Percentiles rank a stretch among this genome's conserved stretches.
Conservation (phyloP, 257 asterid genomes). For the Leptodermis oblonga region DNA sequence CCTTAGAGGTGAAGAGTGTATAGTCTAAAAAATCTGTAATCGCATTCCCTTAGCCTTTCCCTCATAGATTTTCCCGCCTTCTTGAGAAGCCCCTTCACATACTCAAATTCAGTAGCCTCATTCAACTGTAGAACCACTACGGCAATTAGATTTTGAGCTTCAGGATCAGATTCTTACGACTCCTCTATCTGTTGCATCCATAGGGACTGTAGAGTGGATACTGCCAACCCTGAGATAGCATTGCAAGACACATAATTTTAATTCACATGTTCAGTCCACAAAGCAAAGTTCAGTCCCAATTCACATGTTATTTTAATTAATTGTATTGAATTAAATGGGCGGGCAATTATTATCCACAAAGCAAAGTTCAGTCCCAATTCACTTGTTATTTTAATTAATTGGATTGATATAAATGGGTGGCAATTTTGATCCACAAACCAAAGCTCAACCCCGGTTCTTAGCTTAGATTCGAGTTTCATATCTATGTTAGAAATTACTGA, state of each 20-base stretch:
- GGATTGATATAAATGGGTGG: too few species aligned
- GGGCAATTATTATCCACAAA: too few species aligned
- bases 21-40: neutral
- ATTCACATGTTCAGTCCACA: too few species aligned
- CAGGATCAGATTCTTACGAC: neutral
- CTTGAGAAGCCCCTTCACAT: neutral
- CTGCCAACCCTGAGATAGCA: neutral
- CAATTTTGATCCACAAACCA: too few species aligned
- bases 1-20: neutral
- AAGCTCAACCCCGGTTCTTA: too few species aligned
- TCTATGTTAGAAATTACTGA: too few species aligned
- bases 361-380: too few species aligned
- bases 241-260: neutral
- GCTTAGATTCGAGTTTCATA: too few species aligned
- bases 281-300: too few species aligned
- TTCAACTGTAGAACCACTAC: neutral
- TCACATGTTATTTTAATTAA: too few species aligned
- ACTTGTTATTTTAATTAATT: too few species aligned
- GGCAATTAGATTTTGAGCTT: neutral
- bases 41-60: neutral
- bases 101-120: neutral
- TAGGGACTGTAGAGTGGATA: rapidly evolving
- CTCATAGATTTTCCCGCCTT: neutral
- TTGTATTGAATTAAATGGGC: too few species aligned
- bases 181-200: neutral